Evolutionary conservation across 2,329 filamentous ascomycete species (phyloP), one percentile per base, ranked within the genome.

Genomic region (Grosmannia serpens): DNA sequence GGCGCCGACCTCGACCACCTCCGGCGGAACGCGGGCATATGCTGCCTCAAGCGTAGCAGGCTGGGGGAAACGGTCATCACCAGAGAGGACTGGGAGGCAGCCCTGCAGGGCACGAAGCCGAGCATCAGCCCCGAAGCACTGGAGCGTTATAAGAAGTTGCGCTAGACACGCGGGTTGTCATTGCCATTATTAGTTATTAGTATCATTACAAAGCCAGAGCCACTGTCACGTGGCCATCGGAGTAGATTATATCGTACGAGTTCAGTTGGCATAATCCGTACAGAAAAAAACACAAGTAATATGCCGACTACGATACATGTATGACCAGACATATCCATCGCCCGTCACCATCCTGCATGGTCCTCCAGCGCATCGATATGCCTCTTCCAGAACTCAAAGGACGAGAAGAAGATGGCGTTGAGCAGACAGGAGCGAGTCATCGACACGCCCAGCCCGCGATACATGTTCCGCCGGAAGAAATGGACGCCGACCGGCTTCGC

Each of bases 351-450:
- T 17, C 46, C 55, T 1, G 50, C n/a, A 1, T 70, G 66, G 55
- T 82, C 77, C 46, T 82, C 77, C 63, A 81, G 72, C 11, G 74
- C 70, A 67, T 80, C 79, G 70, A 84, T 82, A 63, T 78, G 77
- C 69, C 85, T 86, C 74, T 94, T 94, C 66, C 89, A 80, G 66
- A 89, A 85, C 73, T 95, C 89, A 69, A 94, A 95, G 46, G 85
- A 87, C 50, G 88, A 91, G 74, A 95, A 95, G 78, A 95, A 95
- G 66, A 95, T 88, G 64, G 89, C 88, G 69, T 95, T 95, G 65
- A 94, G 85, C 56, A 89, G 78, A 66, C 87, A 91, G 15, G 88
- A 91, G 58, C 89, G 84, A 64, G 83, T 81, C 84, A 94, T 91
- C 44, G 88, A 91, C 29, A 94, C 89, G 26, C 85, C 88, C 3